Evolutionary conservation across 352 stramenopile genomes (phyloP).

Genomic region (Globisporangium lucens): DNA sequence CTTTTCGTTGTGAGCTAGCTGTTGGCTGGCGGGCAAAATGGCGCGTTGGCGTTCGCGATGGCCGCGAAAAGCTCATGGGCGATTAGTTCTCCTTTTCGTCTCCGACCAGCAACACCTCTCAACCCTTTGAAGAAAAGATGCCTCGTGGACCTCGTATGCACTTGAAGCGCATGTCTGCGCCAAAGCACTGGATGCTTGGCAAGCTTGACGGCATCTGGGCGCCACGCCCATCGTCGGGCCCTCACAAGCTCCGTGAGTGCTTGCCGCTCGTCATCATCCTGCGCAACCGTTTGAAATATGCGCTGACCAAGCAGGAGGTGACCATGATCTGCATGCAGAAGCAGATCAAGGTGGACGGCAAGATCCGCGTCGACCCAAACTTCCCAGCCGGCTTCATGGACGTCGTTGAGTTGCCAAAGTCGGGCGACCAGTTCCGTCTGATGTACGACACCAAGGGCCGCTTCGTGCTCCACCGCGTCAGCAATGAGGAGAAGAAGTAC

Average conservation of each 20-base stretch:
- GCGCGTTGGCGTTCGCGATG: neutral
- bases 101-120: constrained; percentile 26
- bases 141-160: constrained; percentile 86
- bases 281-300: constrained; percentile 99
- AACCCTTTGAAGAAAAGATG: constrained; percentile 37
- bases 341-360: constrained; percentile 97
- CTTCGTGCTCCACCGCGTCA: constrained; percentile 97
- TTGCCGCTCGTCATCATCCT: constrained; percentile 98
- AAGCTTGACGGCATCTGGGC: constrained; percentile 92
- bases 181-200: constrained; percentile 89
- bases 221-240: constrained; percentile 93
- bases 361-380: constrained; percentile 96
- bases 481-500: constrained; percentile 96
- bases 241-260: constrained; percentile 98
- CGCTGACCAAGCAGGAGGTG: constrained; percentile 97
- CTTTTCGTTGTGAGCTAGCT: neutral
- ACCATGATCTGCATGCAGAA: constrained; percentile 99
- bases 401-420: constrained; percentile 97
- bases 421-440: constrained; percentile 96
- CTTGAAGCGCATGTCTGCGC: constrained; percentile 84
- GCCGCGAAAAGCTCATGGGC: neutral
- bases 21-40: neutral
- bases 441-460: constrained; percentile 99
- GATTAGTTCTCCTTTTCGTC: constrained; percentile 61
- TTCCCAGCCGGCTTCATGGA: constrained; percentile 99